phyloP scores from a whole-genome alignment of 169 alveolate species.

The Eimeria maxima region DNA sequence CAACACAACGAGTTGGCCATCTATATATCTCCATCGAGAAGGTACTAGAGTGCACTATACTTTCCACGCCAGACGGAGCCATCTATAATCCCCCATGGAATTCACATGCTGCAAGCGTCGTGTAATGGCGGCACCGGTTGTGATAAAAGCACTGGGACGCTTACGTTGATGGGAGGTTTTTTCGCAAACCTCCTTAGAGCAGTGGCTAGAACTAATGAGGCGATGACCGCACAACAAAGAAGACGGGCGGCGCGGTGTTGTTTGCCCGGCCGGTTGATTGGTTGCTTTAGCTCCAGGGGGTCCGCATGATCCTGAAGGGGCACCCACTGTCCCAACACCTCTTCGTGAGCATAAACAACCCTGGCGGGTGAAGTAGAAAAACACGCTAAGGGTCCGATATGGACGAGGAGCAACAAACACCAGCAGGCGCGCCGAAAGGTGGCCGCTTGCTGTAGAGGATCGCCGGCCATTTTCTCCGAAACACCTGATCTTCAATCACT shows the following conservation, averaged over 20 bases:
- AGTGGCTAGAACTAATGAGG: not conserved
- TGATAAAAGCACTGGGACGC: not conserved
- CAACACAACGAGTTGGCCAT: not conserved
- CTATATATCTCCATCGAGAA: no score
- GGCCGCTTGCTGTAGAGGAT: not conserved
- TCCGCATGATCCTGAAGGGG: no score
- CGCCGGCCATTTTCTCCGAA: not conserved
- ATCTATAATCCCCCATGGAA: not conserved
- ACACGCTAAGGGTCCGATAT: not conserved
- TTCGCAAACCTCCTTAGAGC: not conserved
- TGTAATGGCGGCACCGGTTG: not conserved
- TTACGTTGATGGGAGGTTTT: not conserved
- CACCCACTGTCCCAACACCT: not conserved
- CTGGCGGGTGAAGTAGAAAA: not conserved
- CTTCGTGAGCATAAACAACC: not conserved
- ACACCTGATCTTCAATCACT: not conserved
- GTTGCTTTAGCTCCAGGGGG: not conserved
- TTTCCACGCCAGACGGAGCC: not conserved
- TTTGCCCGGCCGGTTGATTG: not conserved
- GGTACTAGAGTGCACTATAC: no score
- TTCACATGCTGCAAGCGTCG: not conserved
- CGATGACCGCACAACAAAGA: not conserved
- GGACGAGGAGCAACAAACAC: not conserved
- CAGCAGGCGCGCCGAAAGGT: not conserved
- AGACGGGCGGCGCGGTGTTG: not conserved